phyloP scores from a whole-genome alignment of 176 grass and related monocot genomes.

The Urochloa ruziziensis region DNA sequence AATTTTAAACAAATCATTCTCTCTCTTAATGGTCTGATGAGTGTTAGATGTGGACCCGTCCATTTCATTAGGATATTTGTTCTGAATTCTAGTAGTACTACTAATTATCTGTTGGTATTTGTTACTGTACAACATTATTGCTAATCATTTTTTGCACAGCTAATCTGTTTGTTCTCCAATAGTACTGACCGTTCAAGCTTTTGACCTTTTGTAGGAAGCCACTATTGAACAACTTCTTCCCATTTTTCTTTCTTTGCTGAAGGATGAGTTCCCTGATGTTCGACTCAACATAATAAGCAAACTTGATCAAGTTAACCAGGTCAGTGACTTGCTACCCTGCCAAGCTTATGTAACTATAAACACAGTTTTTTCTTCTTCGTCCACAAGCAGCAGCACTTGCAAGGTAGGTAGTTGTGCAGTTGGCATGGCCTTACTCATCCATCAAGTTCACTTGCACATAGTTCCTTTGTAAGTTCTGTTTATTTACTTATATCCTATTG shows the following conservation, averaged over 20 bases:
- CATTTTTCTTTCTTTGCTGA: slow-evolving; percentile 95
- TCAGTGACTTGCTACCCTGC: background rate
- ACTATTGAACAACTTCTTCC: slow-evolving; percentile 63
- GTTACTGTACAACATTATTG: background rate
- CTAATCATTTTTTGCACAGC: background rate
- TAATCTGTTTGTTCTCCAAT: background rate
- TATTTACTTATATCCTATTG: background rate
- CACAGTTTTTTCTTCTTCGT: background rate
- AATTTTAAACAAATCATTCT: background rate
- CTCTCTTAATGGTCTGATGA: background rate
- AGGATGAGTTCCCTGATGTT: slow-evolving; percentile 98
- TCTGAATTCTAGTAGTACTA: background rate
- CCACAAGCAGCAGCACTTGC: background rate
- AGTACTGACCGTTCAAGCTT: background rate
- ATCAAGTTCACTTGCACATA: background rate
- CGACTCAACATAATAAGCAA: slow-evolving; percentile 98
- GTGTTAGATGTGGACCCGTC: background rate
- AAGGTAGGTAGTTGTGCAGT: background rate
- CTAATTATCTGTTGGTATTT: background rate
- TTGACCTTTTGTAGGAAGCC: background rate
- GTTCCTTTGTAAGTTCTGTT: background rate
- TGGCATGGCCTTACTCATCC: background rate
- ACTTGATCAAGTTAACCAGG: slow-evolving; percentile 85
- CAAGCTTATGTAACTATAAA: background rate
- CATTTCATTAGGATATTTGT: background rate